Evolutionary conservation across 2,329 filamentous ascomycete species (phyloP), one percentile per base, ranked within the genome.

Genomic region (Zalaria sp.): DNA sequence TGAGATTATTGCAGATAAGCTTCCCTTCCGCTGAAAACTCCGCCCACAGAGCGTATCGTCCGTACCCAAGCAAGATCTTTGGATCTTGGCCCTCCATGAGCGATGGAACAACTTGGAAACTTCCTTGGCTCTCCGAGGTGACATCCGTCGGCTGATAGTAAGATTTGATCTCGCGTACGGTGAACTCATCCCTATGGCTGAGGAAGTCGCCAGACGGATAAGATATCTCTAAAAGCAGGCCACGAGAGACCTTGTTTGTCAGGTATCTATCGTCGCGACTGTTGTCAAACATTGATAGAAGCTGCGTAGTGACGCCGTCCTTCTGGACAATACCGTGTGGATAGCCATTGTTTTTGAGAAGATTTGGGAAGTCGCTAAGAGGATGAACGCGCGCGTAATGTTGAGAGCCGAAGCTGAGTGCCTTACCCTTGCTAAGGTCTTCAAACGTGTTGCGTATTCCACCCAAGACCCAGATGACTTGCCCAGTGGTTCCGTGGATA

Each of bases 21-120:
- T 62, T 55, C 4, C 71, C 72, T 25, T 67, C 60, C 2, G 57
- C 48, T 0, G 59, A 57, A 47, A 67, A 49, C 40, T 66, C 63
- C 1, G 63, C 61, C 10, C 57, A 59, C 5, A 61, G 53, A 0
- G 53, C 53, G 26, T 54, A 51, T 35, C 61, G 51, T 4, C 74
- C 73, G 67, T 71, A 78, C 43, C 71, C 71, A 25, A 77, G 64
- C 7, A 78, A 53, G 3, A 69, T 64, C 42, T 74, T 70, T 9
- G 43, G 43, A 25, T 45, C 43, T 5, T 35, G 41, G 28, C 66
- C 65, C 5, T 40, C 25, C 69, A 65, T 38, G 62, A 67, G 3
- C 66, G 67, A 47, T 71, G 27, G 25, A 6, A 55, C 37, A 31
- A 50, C n/a, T 32, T 53, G 52, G 31, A 53, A 35, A 3, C 48